These are phyloP conservation scores for Polyporus arcularius DNA, from an alignment of 768 basidiomycete genomes.

Conservation along the genomic window DNA sequence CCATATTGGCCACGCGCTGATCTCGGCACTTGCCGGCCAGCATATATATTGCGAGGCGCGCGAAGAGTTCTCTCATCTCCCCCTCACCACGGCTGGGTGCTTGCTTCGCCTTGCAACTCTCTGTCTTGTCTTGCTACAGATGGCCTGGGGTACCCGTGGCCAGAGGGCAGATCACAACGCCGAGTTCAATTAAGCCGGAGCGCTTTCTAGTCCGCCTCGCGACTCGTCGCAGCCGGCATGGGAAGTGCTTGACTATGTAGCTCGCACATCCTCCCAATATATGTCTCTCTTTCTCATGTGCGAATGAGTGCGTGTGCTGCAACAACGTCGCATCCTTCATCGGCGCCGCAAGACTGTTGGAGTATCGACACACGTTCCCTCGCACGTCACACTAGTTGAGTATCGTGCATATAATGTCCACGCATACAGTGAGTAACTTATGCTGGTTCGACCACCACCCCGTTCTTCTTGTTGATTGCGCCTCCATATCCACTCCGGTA, in stretches of 20 bases:
- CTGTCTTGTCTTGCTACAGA: conserved; percentile 33
- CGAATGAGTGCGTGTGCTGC: neutral
- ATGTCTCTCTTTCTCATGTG: neutral
- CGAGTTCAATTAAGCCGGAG: conserved; percentile 85
- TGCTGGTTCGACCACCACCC: neutral
- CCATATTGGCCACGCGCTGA: neutral
- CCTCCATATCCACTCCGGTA: neutral
- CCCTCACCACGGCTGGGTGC: conserved; percentile 43
- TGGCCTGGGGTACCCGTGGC: conserved; percentile 56
- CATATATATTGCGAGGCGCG: neutral
- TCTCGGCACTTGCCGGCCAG: conserved; percentile 9
- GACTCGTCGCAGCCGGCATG: conserved; percentile 41
- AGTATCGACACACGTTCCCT: neutral
- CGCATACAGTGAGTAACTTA: no score
- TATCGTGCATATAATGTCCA: neutral
- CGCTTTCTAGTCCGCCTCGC: conserved; percentile 45
- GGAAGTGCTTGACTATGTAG: conserved; percentile 76
- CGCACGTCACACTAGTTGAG: neutral
- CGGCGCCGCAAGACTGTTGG: neutral
- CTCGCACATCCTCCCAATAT: conserved; percentile 48
- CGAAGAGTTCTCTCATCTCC: conserved; percentile 19
- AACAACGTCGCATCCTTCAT: neutral
- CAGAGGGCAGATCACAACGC: conserved; percentile 42
- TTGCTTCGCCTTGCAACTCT: conserved; percentile 55
- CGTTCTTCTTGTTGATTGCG: neutral